Evolutionary conservation across 1,284 basidiomycete species (phyloP).

Genomic region (Dichomitus squalens): DNA sequence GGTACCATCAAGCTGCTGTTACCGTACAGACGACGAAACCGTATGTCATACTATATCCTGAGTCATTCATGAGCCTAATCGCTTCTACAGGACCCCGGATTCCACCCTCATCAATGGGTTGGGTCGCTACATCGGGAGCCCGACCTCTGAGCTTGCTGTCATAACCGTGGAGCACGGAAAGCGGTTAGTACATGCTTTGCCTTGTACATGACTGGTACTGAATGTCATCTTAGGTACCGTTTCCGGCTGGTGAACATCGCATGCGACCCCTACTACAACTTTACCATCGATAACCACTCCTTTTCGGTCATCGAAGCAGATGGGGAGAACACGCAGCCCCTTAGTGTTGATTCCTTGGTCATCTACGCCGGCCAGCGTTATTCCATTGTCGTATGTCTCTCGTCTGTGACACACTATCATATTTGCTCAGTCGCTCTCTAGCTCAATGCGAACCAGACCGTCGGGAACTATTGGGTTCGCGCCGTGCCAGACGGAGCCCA

Average conservation of each 20-base stretch:
- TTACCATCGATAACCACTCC: constrained; percentile 45
- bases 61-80: not conserved
- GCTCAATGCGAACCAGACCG: constrained; percentile 34
- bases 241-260: constrained; percentile 51
- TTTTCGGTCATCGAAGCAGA: constrained; percentile 53
- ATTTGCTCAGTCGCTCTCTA: not conserved
- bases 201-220: not conserved
- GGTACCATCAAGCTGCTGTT: constrained; percentile 23
- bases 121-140: constrained; percentile 33
- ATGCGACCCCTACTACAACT: constrained; percentile 30
- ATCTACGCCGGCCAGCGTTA: constrained; percentile 39
- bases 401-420: not conserved
- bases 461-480: constrained; percentile 44
- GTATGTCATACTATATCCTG: not conserved
- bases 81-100: constrained; percentile 10
- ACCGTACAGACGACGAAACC: not conserved
- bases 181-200: constrained; percentile 26
- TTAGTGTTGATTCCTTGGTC: constrained; percentile 39
- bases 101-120: constrained; percentile 54
- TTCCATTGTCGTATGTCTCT: constrained; percentile 26
- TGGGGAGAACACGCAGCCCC: constrained; percentile 41
- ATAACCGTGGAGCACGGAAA: constrained; percentile 35
- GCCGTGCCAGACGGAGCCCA: constrained; percentile 32
- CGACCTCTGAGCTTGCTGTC: constrained; percentile 33
- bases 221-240: constrained; percentile 25